These are phyloP conservation scores for Westerdykella aurantiaca DNA, from an alignment of 2,329 filamentous ascomycete species.

Conservation along the genomic window DNA sequence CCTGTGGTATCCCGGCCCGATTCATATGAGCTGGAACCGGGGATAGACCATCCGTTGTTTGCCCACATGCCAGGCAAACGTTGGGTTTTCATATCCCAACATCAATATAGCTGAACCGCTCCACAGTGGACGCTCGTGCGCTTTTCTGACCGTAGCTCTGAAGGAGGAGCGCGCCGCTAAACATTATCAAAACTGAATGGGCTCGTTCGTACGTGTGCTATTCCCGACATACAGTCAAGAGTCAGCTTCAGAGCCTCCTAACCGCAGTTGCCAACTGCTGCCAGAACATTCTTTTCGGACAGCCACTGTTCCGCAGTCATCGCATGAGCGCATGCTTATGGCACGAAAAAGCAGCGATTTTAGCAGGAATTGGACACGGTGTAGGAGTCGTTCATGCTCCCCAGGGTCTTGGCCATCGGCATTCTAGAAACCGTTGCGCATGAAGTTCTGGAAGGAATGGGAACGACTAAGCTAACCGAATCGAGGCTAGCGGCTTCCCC, in stretches of 20 bases:
- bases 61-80: not conserved
- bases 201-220: too few species aligned
- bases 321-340: conserved; percentile 6
- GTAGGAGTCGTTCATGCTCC: conserved; percentile 8
- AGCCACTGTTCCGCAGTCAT: conserved; percentile 3
- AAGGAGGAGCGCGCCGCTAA: too few species aligned
- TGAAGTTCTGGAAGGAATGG: conserved; percentile 4
- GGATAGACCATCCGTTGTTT: not conserved
- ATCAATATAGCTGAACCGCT: too few species aligned
- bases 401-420: conserved; percentile 1
- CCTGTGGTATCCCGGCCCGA: conserved; percentile 2
- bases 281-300: conserved; percentile 4
- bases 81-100: too few species aligned
- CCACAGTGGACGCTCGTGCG: too few species aligned
- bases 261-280: too few species aligned
- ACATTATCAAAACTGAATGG: too few species aligned
- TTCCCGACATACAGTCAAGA: too few species aligned
- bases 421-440: conserved; percentile 4
- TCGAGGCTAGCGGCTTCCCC: conserved; percentile 12
- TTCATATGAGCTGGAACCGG: conserved; percentile 1
- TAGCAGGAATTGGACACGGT: conserved; percentile 10
- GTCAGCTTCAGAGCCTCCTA: too few species aligned
- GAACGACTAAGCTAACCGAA: conserved; percentile 1
- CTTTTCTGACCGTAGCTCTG: too few species aligned
- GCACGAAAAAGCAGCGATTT: conserved; percentile 4